Conservation (phyloP, 169 alveolate species). For the Plasmodium blacklocki region DNA sequence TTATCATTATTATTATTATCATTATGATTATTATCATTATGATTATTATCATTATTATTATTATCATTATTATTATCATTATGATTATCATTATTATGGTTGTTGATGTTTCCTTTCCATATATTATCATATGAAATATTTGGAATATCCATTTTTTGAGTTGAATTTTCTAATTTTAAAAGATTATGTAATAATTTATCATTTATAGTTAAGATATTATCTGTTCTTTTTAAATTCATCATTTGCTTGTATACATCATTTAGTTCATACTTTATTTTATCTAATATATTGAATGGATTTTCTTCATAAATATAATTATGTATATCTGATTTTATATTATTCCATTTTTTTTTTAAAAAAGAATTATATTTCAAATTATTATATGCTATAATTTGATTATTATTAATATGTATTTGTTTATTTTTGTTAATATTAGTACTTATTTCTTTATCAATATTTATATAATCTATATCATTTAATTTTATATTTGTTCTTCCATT, state of each 20-base stretch:
- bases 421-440: not conserved
- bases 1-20: not conserved
- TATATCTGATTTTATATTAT: slow-evolving; percentile 12
- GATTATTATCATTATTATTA: not conserved
- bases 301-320: slow-evolving; percentile 20
- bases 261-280: slow-evolving; percentile 43
- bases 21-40: not conserved
- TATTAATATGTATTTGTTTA: not conserved
- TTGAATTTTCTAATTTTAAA: slow-evolving; percentile 28
- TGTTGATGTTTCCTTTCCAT: not conserved
- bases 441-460: no score
- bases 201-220: not conserved
- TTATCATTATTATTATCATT: not conserved
- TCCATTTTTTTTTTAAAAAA: slow-evolving; percentile 3
- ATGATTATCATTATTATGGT: not conserved
- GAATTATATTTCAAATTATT: slow-evolving; percentile 13
- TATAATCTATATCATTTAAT: not conserved
- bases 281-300: slow-evolving; percentile 15
- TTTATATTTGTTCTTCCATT: not conserved
- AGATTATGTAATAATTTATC: slow-evolving; percentile 7
- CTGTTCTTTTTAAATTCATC: slow-evolving; percentile 22
- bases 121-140: not conserved
- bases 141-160: not conserved
- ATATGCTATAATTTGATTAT: slow-evolving; percentile 59
- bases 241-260: slow-evolving; percentile 49